Conservation (phyloP, 495 filamentous ascomycete species). For the Trichoderma erinaceum region DNA sequence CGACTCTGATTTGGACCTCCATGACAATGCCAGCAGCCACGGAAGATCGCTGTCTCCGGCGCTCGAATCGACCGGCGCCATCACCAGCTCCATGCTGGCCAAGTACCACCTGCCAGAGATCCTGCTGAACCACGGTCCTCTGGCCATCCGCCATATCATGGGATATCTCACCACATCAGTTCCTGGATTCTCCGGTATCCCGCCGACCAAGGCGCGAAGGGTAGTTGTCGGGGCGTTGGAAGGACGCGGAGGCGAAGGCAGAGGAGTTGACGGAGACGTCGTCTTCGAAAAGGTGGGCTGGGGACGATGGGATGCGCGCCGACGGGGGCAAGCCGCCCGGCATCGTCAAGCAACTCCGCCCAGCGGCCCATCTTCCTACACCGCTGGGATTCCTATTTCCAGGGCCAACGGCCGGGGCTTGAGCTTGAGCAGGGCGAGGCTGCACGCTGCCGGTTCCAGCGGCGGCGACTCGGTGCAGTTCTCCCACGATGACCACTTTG, state of each 20-base stretch:
- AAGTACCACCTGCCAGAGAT: slow-evolving; percentile 90
- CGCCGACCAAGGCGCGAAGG: slow-evolving; percentile 84
- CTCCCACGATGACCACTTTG: slow-evolving; percentile 58
- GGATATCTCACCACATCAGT: slow-evolving; percentile 86
- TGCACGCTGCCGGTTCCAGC: slow-evolving; percentile 47
- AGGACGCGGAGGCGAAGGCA: slow-evolving; percentile 54
- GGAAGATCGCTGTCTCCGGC: slow-evolving; percentile 38
- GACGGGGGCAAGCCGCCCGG: slow-evolving; percentile 57
- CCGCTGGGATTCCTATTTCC: slow-evolving; percentile 63
- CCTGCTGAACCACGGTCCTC: slow-evolving; percentile 77
- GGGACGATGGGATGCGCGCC: slow-evolving; percentile 89
- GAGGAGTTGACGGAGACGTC: slow-evolving; percentile 69
- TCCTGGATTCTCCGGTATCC: slow-evolving; percentile 85
- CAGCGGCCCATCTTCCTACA: slow-evolving; percentile 45
- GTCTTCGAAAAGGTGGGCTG: slow-evolving; percentile 95
- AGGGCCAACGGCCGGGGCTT: slow-evolving; percentile 39
- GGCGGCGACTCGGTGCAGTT: slow-evolving; percentile 65
- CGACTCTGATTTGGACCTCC: slow-evolving; percentile 84
- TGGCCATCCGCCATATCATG: slow-evolving; percentile 94
- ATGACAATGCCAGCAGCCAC: slow-evolving; percentile 59
- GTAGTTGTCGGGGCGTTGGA: slow-evolving; percentile 81
- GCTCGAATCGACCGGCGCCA: slow-evolving; percentile 70
- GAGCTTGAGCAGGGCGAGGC: slow-evolving; percentile 41
- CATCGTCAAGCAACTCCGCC: slow-evolving; percentile 39
- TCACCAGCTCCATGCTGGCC: slow-evolving; percentile 80